Conservation (phyloP, 257 asterid species). For the Cynanchum wilfordii region DNA sequence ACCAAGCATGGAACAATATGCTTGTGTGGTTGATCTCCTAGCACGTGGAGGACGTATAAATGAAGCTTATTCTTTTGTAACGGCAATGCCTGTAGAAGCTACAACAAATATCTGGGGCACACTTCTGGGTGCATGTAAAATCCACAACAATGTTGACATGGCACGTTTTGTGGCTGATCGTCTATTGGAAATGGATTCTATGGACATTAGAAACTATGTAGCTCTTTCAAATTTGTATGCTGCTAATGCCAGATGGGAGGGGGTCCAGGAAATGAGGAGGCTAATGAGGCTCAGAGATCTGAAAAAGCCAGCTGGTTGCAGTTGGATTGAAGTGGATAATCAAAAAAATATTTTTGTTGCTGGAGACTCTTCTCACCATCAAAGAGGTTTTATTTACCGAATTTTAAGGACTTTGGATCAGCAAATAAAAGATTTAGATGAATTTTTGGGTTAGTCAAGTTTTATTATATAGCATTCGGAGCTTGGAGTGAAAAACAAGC, state of each 20-base stretch:
- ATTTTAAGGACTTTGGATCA: slow-evolving; percentile 45
- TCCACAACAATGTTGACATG: slow-evolving; percentile 57
- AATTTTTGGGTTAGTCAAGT: slow-evolving; percentile 11
- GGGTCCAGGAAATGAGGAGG: slow-evolving; percentile 65
- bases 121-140: slow-evolving; percentile 66
- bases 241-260: slow-evolving; percentile 77
- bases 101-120: slow-evolving; percentile 68
- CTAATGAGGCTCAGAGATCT: slow-evolving; percentile 59
- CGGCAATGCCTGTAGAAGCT: slow-evolving; percentile 54
- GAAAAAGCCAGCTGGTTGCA: slow-evolving; percentile 90
- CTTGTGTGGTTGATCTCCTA: slow-evolving; percentile 79
- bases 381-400: slow-evolving; percentile 40
- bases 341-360: slow-evolving; percentile 56
- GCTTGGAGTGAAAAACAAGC: background rate
- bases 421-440: slow-evolving; percentile 52
- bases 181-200: slow-evolving; percentile 34
- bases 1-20: slow-evolving; percentile 74
- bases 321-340: slow-evolving; percentile 79
- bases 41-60: slow-evolving; percentile 64
- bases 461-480: background rate
- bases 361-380: slow-evolving; percentile 66
- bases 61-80: slow-evolving; percentile 59
- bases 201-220: slow-evolving; percentile 61
- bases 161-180: slow-evolving; percentile 45
- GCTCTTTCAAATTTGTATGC: slow-evolving; percentile 75